Evolutionary conservation across 2,329 filamentous ascomycete species (phyloP), one percentile per base, ranked within the genome.

Genomic region (Talaromyces atroroseus): DNA sequence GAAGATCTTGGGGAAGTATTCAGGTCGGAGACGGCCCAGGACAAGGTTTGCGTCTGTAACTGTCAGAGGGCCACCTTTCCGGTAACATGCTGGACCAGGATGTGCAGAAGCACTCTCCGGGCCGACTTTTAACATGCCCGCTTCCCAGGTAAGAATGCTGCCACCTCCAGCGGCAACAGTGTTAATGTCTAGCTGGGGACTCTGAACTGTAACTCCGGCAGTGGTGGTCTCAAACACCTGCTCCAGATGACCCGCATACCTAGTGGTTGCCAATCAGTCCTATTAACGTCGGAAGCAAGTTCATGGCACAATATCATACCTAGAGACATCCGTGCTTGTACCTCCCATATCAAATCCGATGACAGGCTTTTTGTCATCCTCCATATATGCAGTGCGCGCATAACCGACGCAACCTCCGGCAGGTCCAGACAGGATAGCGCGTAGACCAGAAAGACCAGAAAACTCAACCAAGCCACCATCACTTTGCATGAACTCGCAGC

Each of bases 401-500:
- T 49, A 55, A n/a, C 52, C 52, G 2, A 55, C 52, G 2, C 23
- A 24, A 7, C 52, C 52, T 23, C 45, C 52, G 2, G 52, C 52
- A 1, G 52, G 52, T 1, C 52, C 52, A 1, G 52, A 55, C 11
- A 96, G 70, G 57, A 96, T 96, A 1, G 91, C 92, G 65, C 88
- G 87, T 10, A 96, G 75, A 0, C 92, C 92, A 1, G 89, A 94
- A 67, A 96, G 96, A 63, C 79, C 70, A 54, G 72, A 73, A 52
- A 77, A 76, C 59, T 78, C 75, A 6, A 85, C 83, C 7, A 86
- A 71, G 4, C 83, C 83, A 49, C 90, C 90, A 62, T 95, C 90
- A 5, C 88, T 92, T 72, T 96, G 92, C 92, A 96, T 96, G 64
- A 96, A 96, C 69, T 96, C 92, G 73, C 92, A 96, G 60, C 92